Evolutionary conservation across 345 rosid species (phyloP), one percentile per base, ranked within the genome.

Genomic region (Excoecaria agallocha): DNA sequence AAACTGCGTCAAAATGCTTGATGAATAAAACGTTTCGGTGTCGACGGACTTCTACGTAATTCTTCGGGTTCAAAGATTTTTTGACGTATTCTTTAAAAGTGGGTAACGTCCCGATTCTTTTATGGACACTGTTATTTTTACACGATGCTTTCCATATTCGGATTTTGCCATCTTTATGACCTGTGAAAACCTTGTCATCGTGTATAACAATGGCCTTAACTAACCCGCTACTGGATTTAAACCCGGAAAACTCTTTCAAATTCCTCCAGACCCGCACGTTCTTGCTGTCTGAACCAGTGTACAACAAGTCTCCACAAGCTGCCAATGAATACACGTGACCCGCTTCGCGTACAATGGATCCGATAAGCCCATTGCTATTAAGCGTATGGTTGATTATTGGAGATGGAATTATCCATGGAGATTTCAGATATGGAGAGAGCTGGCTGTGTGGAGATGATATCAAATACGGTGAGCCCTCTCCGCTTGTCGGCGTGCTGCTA

Each of bases 321-420:
- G 95, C 90, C n/a, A 90, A 63, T 0, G 95, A 90, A 68, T 90
- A 90, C 6, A 90, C 78, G 52, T 90, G 91, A 2, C 95, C 95
- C 77, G 86, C 92, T 79, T 87, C 85, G 0, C 95, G 82, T 7
- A 86, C 81, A 30, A 90, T 81, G 52, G 93, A 89, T 13, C 90
- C 88, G 56, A 90, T 71, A 11, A 87, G 79, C 16, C 88, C 89
- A 30, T 78, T 74, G 22, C 72, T 81, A n/a, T 72, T 68, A 24
- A 79, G 70, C 0, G 69, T 61, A 24, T 77, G 83, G 12, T 74
- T 60, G 38, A 75, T 62, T 4, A 70, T 51, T 0, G 83, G 52
- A 5, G 87, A 84, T 5, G 96, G 79, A 12, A 82, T 57, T 63
- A 78, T 77, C 96, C 91, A 91, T 6, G 96, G 96, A 3, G 96